Evolutionary conservation across 768 basidiomycete genomes (phyloP), one percentile per base, ranked within the genome.

Genomic region (Mycena venus): DNA sequence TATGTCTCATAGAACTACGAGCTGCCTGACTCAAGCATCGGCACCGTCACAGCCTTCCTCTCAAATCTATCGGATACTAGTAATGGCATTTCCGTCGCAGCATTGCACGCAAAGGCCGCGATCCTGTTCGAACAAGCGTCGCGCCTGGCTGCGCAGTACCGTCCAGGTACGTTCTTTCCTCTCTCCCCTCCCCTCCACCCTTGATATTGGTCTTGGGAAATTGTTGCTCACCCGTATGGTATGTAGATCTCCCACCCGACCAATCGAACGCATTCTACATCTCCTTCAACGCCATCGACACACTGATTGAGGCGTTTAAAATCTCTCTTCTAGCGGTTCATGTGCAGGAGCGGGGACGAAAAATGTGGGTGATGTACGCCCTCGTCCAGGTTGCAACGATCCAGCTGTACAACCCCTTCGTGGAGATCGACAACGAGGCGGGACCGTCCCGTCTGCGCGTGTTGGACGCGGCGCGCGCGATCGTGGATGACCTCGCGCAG

Each of bases 271-370:
- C 73, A 15, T 83, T 82, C 44, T 69, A 72, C 42, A 38, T 62
- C 12, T 77, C 77, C 12, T 82, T 85, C 9, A 68, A 55, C 21
- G 67, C 70, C 15, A 47, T 84, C 34, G 83, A 85, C 34, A 34
- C 70, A 17, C 72, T 83, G 19, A 78, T 84, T 12, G 77, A 75
- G 5, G 75, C 67, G 2, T 72, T 81, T 40, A 68, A 59, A 12
- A 12, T 25, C 12, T 7, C 6, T 23, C 49, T 77, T 36, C 74
- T 70, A n/a, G 31, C 64, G n/a, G 31, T 56, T 19, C n/a, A 64
- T 14, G 38, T 58, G 8, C 36, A 38, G 25, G 68, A 2, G 19
- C 40, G n/a, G 34, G 49, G 0, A n/a, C 67, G 78, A 6, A 59
- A 74, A 63, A 53, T 79, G 36, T 44, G 79, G 11, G 70, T 81